Percentiles rank a stretch among this genome's conserved stretches.
Evolutionary conservation across 2,329 filamentous ascomycete species (phyloP).

Genomic region (Cordyceps cicadae): DNA sequence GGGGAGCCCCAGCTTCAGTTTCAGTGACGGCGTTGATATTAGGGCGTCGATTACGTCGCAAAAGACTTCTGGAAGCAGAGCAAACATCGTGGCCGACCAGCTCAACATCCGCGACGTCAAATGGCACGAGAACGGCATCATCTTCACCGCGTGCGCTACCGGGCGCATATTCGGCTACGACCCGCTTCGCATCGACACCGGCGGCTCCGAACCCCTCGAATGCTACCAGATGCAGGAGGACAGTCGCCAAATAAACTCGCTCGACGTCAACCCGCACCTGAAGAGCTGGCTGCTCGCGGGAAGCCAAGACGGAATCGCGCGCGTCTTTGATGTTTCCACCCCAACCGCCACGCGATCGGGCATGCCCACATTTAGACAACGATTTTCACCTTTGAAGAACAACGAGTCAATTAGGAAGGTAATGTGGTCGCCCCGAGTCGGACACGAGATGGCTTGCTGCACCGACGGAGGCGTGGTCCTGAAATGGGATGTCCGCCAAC

Average conservation of each 20-base stretch:
- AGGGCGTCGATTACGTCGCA: slow-evolving; percentile 47
- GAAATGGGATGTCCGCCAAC: slow-evolving; percentile 56
- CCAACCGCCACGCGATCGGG: slow-evolving; percentile 40
- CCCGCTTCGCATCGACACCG: slow-evolving; percentile 40
- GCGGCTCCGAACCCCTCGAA: slow-evolving; percentile 38
- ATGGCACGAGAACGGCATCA: slow-evolving; percentile 45
- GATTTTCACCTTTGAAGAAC: slow-evolving; percentile 31
- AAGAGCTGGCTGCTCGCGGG: slow-evolving; percentile 52
- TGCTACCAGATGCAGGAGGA: slow-evolving; percentile 53
- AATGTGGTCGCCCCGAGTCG: slow-evolving; percentile 56
- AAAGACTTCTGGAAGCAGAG: slow-evolving; percentile 32
- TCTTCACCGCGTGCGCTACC: slow-evolving; percentile 56
- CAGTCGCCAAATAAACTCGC: slow-evolving; percentile 53
- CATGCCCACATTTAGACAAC: slow-evolving; percentile 41
- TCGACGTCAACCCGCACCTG: slow-evolving; percentile 54
- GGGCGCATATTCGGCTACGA: slow-evolving; percentile 60
- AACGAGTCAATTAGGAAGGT: slow-evolving; percentile 47
- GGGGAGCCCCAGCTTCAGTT: slow-evolving; percentile 21
- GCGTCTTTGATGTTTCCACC: slow-evolving; percentile 50
- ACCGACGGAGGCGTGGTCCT: slow-evolving; percentile 54
- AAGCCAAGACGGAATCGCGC: slow-evolving; percentile 55
- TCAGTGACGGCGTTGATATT: slow-evolving; percentile 49
- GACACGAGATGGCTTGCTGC: slow-evolving; percentile 54
- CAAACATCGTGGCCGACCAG: slow-evolving; percentile 41
- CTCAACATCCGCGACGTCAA: slow-evolving; percentile 57